Evolutionary conservation across 1,284 basidiomycete species (phyloP).

Genomic region (Ganoderma sinense): DNA sequence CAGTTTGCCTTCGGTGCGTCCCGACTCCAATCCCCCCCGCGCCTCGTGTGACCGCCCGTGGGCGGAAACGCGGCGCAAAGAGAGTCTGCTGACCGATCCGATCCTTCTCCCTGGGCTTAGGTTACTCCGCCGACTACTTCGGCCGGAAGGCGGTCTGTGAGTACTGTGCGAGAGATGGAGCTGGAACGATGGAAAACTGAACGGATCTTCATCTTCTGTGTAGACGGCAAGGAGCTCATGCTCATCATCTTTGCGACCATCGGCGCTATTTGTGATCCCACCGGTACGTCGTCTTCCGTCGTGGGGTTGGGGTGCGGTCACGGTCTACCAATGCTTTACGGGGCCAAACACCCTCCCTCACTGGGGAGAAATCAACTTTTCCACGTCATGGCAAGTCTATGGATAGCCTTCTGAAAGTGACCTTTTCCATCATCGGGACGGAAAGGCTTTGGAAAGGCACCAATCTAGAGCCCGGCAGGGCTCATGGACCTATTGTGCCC

Average conservation of each 20-base stretch:
- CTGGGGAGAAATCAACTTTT: too few species aligned
- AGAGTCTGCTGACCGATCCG: background rate
- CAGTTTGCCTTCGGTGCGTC: conserved; percentile 70
- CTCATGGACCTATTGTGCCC: too few species aligned
- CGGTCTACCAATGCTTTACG: too few species aligned
- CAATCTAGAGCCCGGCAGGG: too few species aligned
- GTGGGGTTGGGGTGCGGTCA: too few species aligned
- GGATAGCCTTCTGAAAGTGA: too few species aligned
- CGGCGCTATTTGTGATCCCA: conserved; percentile 58
- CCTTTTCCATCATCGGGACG: too few species aligned
- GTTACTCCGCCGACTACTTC: conserved; percentile 69
- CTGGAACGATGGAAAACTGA: background rate
- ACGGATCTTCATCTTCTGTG: background rate
- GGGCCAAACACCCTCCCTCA: too few species aligned
- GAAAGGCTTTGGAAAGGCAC: too few species aligned
- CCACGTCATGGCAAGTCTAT: too few species aligned
- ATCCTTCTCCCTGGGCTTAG: conserved; percentile 15
- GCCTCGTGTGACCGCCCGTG: conserved; percentile 21
- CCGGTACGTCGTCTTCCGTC: conserved; percentile 39
- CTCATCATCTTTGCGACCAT: conserved; percentile 79
- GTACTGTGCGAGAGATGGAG: conserved; percentile 29
- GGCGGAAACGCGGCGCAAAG: background rate
- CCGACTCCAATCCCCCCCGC: background rate
- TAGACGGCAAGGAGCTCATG: conserved; percentile 83
- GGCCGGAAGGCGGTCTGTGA: conserved; percentile 72